Conservation (phyloP, 73 alveolate species). For the Breviolum minutum region DNA sequence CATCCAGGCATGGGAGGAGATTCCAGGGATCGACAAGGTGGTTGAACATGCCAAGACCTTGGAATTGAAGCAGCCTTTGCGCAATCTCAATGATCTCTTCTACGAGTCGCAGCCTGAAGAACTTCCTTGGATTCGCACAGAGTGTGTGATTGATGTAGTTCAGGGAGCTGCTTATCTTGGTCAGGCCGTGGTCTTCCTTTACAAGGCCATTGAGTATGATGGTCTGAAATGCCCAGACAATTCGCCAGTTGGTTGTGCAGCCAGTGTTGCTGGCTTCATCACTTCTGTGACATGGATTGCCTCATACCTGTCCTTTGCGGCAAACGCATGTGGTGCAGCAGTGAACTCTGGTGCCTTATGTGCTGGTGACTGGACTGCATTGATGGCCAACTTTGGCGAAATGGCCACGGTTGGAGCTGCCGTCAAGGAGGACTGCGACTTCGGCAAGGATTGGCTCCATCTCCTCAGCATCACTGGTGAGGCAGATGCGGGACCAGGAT, state of each 20-base stretch:
- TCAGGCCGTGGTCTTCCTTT: not conserved
- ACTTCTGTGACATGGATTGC: not conserved
- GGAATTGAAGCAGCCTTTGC: slow-evolving; percentile 37
- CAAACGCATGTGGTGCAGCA: slow-evolving; percentile 4
- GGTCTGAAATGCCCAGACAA: slow-evolving; percentile 14
- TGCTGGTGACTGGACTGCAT: slow-evolving; percentile 11
- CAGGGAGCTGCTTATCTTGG: too few species aligned
- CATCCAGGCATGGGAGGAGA: slow-evolving; percentile 15
- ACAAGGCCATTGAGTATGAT: slow-evolving; percentile 34
- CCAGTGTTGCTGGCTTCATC: slow-evolving; percentile 28
- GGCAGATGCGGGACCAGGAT: not conserved
- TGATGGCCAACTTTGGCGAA: slow-evolving; percentile 11
- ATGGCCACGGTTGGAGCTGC: slow-evolving; percentile 53
- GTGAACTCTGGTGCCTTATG: slow-evolving; percentile 12
- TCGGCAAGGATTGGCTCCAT: not conserved
- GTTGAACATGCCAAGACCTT: slow-evolving; percentile 24
- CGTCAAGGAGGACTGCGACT: slow-evolving; percentile 55
- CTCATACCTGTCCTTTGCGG: slow-evolving; percentile 10
- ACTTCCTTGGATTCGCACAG: too few species aligned
- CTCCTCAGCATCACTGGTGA: not conserved
- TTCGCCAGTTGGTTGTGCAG: slow-evolving; percentile 17
- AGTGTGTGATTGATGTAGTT: too few species aligned
- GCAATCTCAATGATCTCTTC: not conserved
- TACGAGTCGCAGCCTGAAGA: too few species aligned
- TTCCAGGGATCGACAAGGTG: slow-evolving; percentile 64